Conservation (phyloP, 495 filamentous ascomycete species). For the Penicillium waksmanii region DNA sequence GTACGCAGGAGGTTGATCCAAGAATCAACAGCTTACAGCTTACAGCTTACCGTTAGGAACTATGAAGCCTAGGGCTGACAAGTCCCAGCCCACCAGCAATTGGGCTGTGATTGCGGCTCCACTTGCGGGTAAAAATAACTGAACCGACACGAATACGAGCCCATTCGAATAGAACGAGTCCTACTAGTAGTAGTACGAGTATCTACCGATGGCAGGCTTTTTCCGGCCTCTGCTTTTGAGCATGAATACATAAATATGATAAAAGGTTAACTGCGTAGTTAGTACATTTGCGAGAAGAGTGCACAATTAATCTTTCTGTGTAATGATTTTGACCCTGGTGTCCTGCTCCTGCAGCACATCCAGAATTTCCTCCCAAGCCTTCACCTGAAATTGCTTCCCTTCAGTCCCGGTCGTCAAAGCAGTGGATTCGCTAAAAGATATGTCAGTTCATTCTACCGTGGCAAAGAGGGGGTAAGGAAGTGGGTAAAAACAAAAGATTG, state of each 20-base stretch:
- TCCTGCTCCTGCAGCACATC: slow-evolving; percentile 35
- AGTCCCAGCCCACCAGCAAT: not conserved
- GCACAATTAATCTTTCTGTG: slow-evolving; percentile 1
- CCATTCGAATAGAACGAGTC: too few species aligned
- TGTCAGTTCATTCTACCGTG: slow-evolving; percentile 5
- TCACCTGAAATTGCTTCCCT: slow-evolving; percentile 39
- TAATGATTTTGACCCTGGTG: slow-evolving; percentile 23
- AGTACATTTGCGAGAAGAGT: not conserved
- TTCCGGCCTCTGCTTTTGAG: not conserved
- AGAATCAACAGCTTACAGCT: not conserved
- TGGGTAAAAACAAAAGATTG: not conserved
- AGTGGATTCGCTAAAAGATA: slow-evolving; percentile 38
- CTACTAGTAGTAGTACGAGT: too few species aligned
- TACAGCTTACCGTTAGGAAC: not conserved
- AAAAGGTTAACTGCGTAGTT: too few species aligned
- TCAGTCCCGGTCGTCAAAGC: slow-evolving; percentile 39
- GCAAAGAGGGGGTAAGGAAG: not conserved
- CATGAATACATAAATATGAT: too few species aligned
- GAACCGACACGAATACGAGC: slow-evolving; percentile 11
- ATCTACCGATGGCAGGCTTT: too few species aligned
- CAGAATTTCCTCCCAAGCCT: slow-evolving; percentile 47
- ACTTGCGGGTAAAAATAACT: slow-evolving; percentile 12
- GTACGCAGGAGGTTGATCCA: not conserved
- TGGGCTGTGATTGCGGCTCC: slow-evolving; percentile 10
- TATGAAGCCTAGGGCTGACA: slow-evolving; percentile 1